Evolutionary conservation across 495 filamentous ascomycete species (phyloP).

Genomic region (Podospora sp.): DNA sequence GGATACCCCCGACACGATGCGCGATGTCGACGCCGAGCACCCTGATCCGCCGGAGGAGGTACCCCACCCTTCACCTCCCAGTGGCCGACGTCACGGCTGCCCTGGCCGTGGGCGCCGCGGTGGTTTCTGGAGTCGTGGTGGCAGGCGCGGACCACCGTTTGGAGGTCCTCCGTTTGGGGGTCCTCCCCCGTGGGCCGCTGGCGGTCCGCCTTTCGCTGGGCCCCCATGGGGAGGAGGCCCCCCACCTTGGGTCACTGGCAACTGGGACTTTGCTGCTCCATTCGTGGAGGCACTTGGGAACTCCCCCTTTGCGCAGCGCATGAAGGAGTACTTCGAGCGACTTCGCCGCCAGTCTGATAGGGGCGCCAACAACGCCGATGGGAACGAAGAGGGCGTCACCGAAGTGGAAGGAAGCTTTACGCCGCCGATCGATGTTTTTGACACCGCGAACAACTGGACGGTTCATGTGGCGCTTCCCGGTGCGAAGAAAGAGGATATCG

Average conservation of each 20-base stretch:
- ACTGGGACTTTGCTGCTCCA: conserved; percentile 39
- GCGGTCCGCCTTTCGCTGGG: conserved; percentile 7
- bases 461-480: conserved; percentile 76
- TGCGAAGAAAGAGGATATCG: conserved; percentile 75
- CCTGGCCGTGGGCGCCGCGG: conserved; percentile 23
- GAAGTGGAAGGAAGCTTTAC: conserved; percentile 49
- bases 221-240: conserved; percentile 26
- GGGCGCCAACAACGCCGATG: background rate
- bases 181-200: background rate
- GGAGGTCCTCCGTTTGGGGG: conserved; percentile 20
- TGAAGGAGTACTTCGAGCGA: conserved; percentile 44
- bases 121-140: conserved; percentile 18
- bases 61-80: conserved; percentile 12
- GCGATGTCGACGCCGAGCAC: conserved; percentile 23
- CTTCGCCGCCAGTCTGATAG: background rate
- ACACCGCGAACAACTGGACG: conserved; percentile 62
- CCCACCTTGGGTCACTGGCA: conserved; percentile 35
- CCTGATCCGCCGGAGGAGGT: conserved; percentile 33
- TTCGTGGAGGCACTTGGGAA: conserved; percentile 38
- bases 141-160: conserved; percentile 22
- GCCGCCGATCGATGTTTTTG: conserved; percentile 73
- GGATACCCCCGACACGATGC: conserved; percentile 22
- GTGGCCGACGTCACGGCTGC: background rate
- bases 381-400: conserved; percentile 12
- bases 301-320: conserved; percentile 46